A percentile compares a stretch with the other conserved stretches of the same genome.
Conservation (phyloP, 352 stramenopile genomes). For the Phytophthora agathidicida region DNA sequence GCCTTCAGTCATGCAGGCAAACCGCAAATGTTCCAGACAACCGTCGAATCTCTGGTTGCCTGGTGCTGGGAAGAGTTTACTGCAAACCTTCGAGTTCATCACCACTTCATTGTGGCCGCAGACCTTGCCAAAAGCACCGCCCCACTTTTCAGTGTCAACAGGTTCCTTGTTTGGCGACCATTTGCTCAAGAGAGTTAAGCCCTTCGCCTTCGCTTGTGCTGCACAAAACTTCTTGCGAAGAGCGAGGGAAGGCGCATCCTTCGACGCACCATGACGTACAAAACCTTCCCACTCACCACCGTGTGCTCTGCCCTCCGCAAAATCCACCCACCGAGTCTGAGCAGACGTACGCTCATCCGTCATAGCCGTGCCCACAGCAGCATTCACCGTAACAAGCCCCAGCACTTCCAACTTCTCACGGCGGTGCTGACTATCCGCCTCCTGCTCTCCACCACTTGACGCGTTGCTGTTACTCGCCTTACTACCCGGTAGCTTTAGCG, state of each 20-base stretch:
- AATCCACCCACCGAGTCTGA: conserved; percentile 87
- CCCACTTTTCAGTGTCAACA: conserved; percentile 75
- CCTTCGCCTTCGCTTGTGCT: conserved; percentile 13
- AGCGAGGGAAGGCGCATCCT: conserved; percentile 68
- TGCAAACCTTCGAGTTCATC: conserved; percentile 89
- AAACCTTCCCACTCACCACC: conserved; percentile 72
- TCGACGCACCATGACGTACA: conserved; percentile 76
- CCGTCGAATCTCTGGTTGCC: conserved; percentile 91
- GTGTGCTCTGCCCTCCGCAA: conserved; percentile 42
- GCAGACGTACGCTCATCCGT: conserved; percentile 68
- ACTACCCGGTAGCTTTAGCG: conserved; percentile 31
- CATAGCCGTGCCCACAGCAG: conserved; percentile 57
- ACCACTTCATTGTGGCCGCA: conserved; percentile 93
- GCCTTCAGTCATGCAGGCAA: conserved; percentile 50
- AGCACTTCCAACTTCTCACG: conserved; percentile 72
- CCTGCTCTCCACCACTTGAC: background rate
- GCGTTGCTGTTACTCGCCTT: conserved; percentile 2
- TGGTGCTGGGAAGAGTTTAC: conserved; percentile 72
- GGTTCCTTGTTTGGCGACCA: conserved; percentile 83
- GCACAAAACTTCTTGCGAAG: conserved; percentile 52
- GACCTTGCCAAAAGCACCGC: conserved; percentile 82
- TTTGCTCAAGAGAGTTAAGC: conserved; percentile 33
- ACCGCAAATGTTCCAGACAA: conserved; percentile 86
- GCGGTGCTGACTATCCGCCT: conserved; percentile 44
- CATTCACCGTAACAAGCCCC: conserved; percentile 64